Percentiles rank a stretch among this genome's conserved stretches.
phyloP scores from a whole-genome alignment of 352 stramenopile species.

The Phytopythium boreale region DNA sequence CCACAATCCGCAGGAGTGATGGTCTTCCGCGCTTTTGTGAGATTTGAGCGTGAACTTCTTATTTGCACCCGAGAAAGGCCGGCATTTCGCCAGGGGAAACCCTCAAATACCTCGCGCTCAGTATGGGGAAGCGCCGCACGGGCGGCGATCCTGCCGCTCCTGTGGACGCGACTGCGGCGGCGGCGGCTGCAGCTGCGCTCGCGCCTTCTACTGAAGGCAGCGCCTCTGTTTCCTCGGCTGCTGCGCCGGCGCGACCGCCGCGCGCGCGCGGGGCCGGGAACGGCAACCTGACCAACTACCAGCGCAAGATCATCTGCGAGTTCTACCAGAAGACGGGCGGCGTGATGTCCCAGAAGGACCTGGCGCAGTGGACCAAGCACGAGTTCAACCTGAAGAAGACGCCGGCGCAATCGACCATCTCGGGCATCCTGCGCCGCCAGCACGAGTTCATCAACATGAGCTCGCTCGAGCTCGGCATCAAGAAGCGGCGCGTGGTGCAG shows the following conservation, averaged over 20 bases:
- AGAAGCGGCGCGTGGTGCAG: slow-evolving; percentile 81
- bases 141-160: slow-evolving; percentile 1
- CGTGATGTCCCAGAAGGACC: slow-evolving; percentile 85
- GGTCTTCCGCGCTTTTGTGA: not conserved
- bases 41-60: not conserved
- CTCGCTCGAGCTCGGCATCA: slow-evolving; percentile 73
- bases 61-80: slow-evolving; percentile 1
- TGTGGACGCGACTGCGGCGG: not conserved
- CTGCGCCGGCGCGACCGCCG: not conserved
- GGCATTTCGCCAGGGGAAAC: not conserved
- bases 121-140: slow-evolving; percentile 12
- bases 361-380: slow-evolving; percentile 85
- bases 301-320: slow-evolving; percentile 83
- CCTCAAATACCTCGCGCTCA: not conserved
- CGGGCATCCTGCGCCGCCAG: slow-evolving; percentile 72
- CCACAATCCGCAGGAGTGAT: not conserved
- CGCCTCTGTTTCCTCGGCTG: not conserved
- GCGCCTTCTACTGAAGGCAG: not conserved
- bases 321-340: slow-evolving; percentile 78
- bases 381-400: slow-evolving; percentile 83
- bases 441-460: slow-evolving; percentile 87
- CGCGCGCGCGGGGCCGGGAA: slow-evolving; percentile 30
- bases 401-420: slow-evolving; percentile 82
- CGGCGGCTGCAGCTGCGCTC: not conserved
- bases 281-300: slow-evolving; percentile 81